A percentile compares a stretch with the other conserved stretches of the same genome.
phyloP scores from a whole-genome alignment of 495 filamentous ascomycete genomes.

The Daldinia vernicosa region DNA sequence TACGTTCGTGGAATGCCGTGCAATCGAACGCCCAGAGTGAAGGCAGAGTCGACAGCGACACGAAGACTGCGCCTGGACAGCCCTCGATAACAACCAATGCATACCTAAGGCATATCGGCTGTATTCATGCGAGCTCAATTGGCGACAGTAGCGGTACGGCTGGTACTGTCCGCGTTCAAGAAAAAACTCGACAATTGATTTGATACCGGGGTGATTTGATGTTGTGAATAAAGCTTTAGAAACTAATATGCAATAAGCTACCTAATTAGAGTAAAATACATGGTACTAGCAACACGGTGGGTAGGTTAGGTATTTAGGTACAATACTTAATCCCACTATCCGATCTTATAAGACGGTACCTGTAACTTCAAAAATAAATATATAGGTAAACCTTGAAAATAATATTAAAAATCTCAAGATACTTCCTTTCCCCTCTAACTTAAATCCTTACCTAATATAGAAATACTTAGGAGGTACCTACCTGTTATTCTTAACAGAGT shows the following conservation, averaged over 20 bases:
- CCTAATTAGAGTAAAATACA: not conserved
- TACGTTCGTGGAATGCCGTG: conserved; percentile 63
- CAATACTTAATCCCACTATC: not conserved
- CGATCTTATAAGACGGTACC: too few species aligned
- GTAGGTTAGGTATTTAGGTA: not conserved
- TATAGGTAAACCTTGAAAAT: too few species aligned
- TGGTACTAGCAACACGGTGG: too few species aligned
- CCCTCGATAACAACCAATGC: conserved; percentile 76
- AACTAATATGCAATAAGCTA: not conserved
- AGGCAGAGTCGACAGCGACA: conserved; percentile 73
- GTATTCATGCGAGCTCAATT: conserved; percentile 15
- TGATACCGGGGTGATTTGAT: conserved; percentile 30
- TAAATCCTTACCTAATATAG: too few species aligned
- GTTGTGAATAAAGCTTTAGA: conserved; percentile 8
- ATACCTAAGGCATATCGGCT: conserved; percentile 60
- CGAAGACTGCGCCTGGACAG: conserved; percentile 64
- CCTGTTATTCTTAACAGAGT: too few species aligned
- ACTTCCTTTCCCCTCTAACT: too few species aligned
- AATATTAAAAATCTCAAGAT: too few species aligned
- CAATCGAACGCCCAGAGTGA: conserved; percentile 60
- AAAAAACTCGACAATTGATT: conserved; percentile 24
- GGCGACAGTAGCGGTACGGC: not conserved
- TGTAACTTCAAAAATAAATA: too few species aligned
- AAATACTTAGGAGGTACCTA: too few species aligned
- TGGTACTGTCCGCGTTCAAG: not conserved